phyloP scores from a whole-genome alignment of 352 stramenopile species.

The Phytopythium vexans region DNA sequence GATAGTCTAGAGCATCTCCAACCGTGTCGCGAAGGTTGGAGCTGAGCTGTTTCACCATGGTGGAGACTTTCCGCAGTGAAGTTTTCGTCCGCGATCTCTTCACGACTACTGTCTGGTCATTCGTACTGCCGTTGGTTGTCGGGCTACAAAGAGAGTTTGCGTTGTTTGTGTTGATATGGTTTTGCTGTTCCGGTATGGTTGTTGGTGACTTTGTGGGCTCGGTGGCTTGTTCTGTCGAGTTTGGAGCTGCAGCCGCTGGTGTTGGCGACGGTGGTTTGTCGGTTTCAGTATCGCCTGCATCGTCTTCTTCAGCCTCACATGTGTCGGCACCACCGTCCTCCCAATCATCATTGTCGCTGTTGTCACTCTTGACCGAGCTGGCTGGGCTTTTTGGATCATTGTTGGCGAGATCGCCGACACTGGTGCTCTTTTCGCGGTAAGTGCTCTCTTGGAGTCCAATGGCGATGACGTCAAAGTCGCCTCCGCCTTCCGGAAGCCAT shows the following conservation, averaged over 20 bases:
- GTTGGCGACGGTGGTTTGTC: neutral
- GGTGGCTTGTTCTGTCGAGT: neutral
- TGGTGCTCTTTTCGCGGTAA: slow-evolving; percentile 48
- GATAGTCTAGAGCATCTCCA: slow-evolving; percentile 56
- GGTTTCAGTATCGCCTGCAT: slow-evolving; percentile 19
- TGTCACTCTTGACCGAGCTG: slow-evolving; percentile 9
- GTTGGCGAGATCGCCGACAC: slow-evolving; percentile 19
- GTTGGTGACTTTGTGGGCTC: no score
- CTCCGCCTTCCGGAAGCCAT: slow-evolving; percentile 79
- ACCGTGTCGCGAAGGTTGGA: slow-evolving; percentile 61
- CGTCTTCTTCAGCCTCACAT: slow-evolving; percentile 25
- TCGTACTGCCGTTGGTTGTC: slow-evolving; percentile 6
- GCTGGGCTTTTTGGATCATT: slow-evolving; percentile 17
- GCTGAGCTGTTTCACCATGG: slow-evolving; percentile 62
- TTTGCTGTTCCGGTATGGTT: no score
- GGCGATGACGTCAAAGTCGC: slow-evolving; percentile 80
- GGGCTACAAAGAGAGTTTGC: no score
- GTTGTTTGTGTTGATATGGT: no score
- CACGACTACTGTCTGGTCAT: slow-evolving; percentile 45
- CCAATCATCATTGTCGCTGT: slow-evolving; percentile 21
- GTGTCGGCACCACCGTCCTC: slow-evolving; percentile 13
- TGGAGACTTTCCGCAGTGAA: slow-evolving; percentile 64
- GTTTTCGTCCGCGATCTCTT: slow-evolving; percentile 67
- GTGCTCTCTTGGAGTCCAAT: slow-evolving; percentile 82
- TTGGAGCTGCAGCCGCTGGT: no score